phyloP scores from a whole-genome alignment of 345 rosid species.

The Salix suchowensis region DNA sequence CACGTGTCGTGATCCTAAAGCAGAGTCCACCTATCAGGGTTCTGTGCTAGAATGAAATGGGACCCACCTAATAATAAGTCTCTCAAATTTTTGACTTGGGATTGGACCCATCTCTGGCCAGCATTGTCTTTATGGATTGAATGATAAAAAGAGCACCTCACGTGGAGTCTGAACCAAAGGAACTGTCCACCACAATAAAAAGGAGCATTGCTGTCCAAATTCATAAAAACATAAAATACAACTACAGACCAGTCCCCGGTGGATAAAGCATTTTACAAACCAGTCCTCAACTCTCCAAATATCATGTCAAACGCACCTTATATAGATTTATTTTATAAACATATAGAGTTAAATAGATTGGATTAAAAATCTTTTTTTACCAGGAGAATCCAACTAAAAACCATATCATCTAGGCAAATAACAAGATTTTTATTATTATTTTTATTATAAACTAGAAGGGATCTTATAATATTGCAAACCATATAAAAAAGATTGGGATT shows the following conservation, averaged over 20 bases:
- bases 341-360: too few species aligned
- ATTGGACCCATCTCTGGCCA: slow-evolving; percentile 62
- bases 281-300: neutral
- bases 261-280: neutral
- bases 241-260: neutral
- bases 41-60: neutral
- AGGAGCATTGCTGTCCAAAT: slow-evolving; percentile 18
- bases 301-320: neutral
- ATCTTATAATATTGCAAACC: neutral
- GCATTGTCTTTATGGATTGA: slow-evolving; percentile 97
- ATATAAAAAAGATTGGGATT: too few species aligned
- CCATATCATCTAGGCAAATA: neutral
- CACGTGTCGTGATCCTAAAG: neutral
- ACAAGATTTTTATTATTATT: too few species aligned
- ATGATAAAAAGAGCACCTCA: slow-evolving; percentile 98
- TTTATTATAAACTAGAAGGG: too few species aligned
- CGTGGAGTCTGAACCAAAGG: slow-evolving; percentile 99
- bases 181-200: slow-evolving; percentile 69
- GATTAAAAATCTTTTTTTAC: too few species aligned
- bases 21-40: neutral
- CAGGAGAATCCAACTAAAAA: too few species aligned
- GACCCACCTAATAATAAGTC: slow-evolving; percentile 11
- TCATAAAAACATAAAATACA: slow-evolving; percentile 6
- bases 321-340: too few species aligned
- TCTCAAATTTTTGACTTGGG: slow-evolving; percentile 54